phyloP scores from a whole-genome alignment of 768 basidiomycete species.

The Auricularia sp. region DNA sequence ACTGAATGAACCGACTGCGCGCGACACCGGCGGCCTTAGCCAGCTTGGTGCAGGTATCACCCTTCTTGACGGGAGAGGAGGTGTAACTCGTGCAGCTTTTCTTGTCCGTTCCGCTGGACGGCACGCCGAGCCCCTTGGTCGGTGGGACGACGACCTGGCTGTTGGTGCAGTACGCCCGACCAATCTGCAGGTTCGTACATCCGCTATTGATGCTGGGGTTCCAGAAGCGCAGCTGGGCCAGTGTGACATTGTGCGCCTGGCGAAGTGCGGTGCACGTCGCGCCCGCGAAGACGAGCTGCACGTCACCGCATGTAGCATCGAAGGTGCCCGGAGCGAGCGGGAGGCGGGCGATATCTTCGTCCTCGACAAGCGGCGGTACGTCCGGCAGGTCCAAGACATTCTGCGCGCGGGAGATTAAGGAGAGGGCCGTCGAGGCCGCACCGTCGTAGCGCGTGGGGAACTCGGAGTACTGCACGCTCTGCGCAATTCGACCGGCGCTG shows the following conservation, averaged over 20 bases:
- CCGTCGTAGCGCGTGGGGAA: background rate
- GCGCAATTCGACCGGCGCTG: background rate
- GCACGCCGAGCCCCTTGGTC: background rate
- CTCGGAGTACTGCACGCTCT: constrained; percentile 1
- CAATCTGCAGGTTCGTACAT: background rate
- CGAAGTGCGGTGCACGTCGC: background rate
- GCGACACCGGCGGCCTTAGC: background rate
- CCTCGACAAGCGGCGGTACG: background rate
- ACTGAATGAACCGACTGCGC: background rate
- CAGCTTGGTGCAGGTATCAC: background rate
- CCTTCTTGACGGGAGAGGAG: background rate
- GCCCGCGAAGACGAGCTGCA: background rate
- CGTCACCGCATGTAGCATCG: background rate
- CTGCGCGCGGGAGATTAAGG: background rate
- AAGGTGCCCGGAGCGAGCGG: background rate
- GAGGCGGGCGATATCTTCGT: background rate
- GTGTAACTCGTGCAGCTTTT: background rate
- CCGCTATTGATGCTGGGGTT: background rate
- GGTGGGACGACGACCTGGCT: background rate
- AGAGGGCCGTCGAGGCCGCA: background rate
- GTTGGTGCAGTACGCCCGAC: background rate
- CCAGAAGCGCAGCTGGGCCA: background rate
- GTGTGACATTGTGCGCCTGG: background rate
- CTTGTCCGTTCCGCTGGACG: background rate
- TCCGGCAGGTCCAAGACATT: background rate